These are phyloP conservation scores for Stygiomarasmius scandens DNA, from an alignment of 1,284 basidiomycete species.

Conservation along the genomic window DNA sequence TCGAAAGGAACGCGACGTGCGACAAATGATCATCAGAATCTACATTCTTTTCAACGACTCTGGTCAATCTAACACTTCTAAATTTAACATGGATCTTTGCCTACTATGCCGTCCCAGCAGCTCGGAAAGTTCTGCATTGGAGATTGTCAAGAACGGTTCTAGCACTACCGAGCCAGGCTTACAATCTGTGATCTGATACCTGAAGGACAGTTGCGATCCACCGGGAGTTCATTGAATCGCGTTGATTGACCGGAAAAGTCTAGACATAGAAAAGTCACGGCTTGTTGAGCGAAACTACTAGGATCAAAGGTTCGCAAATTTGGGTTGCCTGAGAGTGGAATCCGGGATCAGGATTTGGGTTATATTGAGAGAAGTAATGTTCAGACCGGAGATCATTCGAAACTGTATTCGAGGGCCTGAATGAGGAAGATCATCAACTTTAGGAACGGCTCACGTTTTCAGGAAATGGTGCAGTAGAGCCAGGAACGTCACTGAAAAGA, in stretches of 20 bases:
- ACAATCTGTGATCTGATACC: conserved; percentile 46
- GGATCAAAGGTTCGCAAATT: conserved; percentile 35
- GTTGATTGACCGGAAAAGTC: conserved; percentile 33
- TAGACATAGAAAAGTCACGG: conserved; percentile 44
- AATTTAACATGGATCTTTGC: not conserved
- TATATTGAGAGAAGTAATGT: not conserved
- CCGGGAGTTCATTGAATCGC: conserved; percentile 24
- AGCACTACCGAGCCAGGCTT: not conserved
- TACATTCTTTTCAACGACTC: conserved; percentile 29
- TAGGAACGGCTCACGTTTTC: conserved; percentile 25
- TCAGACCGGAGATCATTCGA: conserved; percentile 40
- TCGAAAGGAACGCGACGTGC: conserved; percentile 45
- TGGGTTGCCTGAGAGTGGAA: conserved; percentile 29
- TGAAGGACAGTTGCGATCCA: conserved; percentile 34
- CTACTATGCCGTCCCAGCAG: conserved; percentile 42
- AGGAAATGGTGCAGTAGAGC: conserved; percentile 26
- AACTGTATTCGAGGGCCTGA: conserved; percentile 22
- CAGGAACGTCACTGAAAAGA: conserved; percentile 25
- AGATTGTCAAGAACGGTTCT: not conserved
- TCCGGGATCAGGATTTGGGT: not conserved
- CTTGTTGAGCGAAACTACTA: conserved; percentile 37
- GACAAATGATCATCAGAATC: conserved; percentile 46
- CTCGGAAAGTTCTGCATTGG: conserved; percentile 35
- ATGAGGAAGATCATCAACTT: too few relatives aligned
- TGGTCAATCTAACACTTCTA: not conserved